phyloP scores from a whole-genome alignment of 1,284 basidiomycete genomes.

The Malassezia globosa region DNA sequence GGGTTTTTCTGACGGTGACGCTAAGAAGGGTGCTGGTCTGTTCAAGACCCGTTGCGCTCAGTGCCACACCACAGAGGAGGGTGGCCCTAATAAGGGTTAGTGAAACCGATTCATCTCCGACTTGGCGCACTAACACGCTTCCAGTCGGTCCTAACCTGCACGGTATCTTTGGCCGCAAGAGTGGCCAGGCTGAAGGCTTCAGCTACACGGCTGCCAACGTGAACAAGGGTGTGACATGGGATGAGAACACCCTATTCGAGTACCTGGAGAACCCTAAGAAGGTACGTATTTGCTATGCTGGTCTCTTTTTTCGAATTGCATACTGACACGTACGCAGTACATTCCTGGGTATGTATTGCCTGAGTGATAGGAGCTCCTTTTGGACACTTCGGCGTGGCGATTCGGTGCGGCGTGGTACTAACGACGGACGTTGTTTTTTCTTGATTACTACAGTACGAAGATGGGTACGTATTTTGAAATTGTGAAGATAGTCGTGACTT shows the following conservation, averaged over 20 bases:
- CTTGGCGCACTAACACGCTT: too few species aligned
- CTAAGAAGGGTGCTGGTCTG: conserved; percentile 40
- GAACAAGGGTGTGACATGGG: conserved; percentile 82
- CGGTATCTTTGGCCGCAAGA: conserved; percentile 75
- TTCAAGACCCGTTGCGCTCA: conserved; percentile 79
- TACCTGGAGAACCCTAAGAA: conserved; percentile 91
- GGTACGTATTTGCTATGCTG: conserved; percentile 9
- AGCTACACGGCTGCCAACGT: conserved; percentile 91
- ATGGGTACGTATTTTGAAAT: conserved; percentile 14
- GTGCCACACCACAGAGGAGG: conserved; percentile 80
- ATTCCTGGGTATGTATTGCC: conserved; percentile 31
- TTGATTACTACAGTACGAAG: conserved; percentile 9
- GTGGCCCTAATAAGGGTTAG: conserved; percentile 62
- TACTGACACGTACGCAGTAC: conserved; percentile 49
- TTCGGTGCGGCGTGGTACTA: background rate
- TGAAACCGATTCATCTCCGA: too few species aligned
- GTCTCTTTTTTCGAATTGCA: background rate
- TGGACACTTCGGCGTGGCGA: too few species aligned
- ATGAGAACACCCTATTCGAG: conserved; percentile 75
- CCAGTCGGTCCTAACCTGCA: conserved; percentile 85
- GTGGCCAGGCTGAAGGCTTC: conserved; percentile 75
- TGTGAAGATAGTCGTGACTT: background rate
- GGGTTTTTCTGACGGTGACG: conserved; percentile 35
- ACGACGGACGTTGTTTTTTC: background rate
- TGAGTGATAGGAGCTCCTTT: too few species aligned